Conservation (phyloP, 352 stramenopile species). For the Phytophthora fragariae region DNA sequence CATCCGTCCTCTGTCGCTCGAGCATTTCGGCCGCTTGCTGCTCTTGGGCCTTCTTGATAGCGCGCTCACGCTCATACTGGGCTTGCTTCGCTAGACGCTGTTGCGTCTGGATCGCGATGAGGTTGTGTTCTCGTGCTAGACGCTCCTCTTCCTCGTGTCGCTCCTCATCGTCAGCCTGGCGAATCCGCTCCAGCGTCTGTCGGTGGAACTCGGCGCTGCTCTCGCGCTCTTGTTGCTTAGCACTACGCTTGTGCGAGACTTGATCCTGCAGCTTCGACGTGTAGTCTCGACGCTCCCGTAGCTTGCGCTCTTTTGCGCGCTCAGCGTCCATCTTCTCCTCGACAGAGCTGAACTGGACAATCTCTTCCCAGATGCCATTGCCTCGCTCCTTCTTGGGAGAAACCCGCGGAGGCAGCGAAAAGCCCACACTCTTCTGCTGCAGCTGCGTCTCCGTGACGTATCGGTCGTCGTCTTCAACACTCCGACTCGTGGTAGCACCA, state of each 20-base stretch:
- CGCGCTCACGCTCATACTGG: conserved; percentile 57
- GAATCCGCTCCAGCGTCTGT: conserved; percentile 55
- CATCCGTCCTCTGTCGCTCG: conserved; percentile 61
- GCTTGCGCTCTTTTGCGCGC: conserved; percentile 41
- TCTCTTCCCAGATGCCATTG: conserved; percentile 86
- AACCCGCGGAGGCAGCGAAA: conserved; percentile 61
- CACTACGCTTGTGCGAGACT: conserved; percentile 54
- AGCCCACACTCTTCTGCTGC: conserved; percentile 75
- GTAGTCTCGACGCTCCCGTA: conserved; percentile 48
- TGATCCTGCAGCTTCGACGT: conserved; percentile 59
- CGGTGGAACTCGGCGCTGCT: conserved; percentile 60
- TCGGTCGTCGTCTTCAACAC: conserved; percentile 50
- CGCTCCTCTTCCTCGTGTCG: conserved; percentile 60
- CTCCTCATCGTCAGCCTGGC: conserved; percentile 64
- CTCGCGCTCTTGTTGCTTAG: conserved; percentile 47
- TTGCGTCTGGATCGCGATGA: conserved; percentile 76
- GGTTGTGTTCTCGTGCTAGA: conserved; percentile 61
- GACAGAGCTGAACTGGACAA: conserved; percentile 79
- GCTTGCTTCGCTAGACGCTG: conserved; percentile 68
- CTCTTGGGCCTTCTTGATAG: conserved; percentile 65
- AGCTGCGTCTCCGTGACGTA: conserved; percentile 78
- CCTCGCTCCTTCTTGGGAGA: conserved; percentile 82
- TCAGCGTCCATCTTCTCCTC: conserved; percentile 72
- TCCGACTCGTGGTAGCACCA: conserved; percentile 5
- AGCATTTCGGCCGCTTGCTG: conserved; percentile 51